phyloP scores from a whole-genome alignment of 1,284 basidiomycete species.

The Schizopora paradoxa region DNA sequence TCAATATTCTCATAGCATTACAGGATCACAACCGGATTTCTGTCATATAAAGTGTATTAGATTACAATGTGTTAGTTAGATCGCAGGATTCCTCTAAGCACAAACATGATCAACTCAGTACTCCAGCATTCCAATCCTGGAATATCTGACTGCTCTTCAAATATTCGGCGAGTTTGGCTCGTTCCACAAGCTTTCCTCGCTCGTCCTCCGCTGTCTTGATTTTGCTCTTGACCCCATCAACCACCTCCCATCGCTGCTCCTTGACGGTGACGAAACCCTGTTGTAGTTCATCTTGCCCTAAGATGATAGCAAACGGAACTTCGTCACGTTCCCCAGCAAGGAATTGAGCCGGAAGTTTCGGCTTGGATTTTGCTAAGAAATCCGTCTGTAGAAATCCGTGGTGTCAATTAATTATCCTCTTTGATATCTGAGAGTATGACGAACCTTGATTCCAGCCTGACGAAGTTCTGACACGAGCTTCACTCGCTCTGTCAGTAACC shows the following conservation, averaged over 20 bases:
- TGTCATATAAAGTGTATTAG: not conserved
- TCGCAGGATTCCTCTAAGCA: too few relatives aligned
- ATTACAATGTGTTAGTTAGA: not conserved
- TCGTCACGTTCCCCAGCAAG: slow-evolving; percentile 89
- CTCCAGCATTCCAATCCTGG: slow-evolving; percentile 13
- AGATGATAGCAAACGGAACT: slow-evolving; percentile 86
- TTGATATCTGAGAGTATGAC: slow-evolving; percentile 21
- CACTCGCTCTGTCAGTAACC: slow-evolving; percentile 84
- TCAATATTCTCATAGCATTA: too few relatives aligned
- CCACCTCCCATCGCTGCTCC: slow-evolving; percentile 82
- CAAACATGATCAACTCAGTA: too few relatives aligned
- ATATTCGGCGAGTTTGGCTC: slow-evolving; percentile 69
- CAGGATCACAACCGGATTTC: not conserved
- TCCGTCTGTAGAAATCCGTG: slow-evolving; percentile 68
- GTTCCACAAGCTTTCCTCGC: slow-evolving; percentile 49
- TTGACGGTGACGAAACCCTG: slow-evolving; percentile 86
- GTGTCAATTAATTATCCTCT: slow-evolving; percentile 14
- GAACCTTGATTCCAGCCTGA: slow-evolving; percentile 84
- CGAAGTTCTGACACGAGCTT: slow-evolving; percentile 79
- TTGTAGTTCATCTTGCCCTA: slow-evolving; percentile 84
- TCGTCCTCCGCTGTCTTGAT: slow-evolving; percentile 61
- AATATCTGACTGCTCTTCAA: slow-evolving; percentile 29
- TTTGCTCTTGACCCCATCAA: slow-evolving; percentile 69
- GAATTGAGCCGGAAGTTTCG: slow-evolving; percentile 85
- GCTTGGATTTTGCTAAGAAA: slow-evolving; percentile 90